Base-by-base conservation (phyloP, 2,329 filamentous ascomycete species). In the Apiospora aurea region DNA sequence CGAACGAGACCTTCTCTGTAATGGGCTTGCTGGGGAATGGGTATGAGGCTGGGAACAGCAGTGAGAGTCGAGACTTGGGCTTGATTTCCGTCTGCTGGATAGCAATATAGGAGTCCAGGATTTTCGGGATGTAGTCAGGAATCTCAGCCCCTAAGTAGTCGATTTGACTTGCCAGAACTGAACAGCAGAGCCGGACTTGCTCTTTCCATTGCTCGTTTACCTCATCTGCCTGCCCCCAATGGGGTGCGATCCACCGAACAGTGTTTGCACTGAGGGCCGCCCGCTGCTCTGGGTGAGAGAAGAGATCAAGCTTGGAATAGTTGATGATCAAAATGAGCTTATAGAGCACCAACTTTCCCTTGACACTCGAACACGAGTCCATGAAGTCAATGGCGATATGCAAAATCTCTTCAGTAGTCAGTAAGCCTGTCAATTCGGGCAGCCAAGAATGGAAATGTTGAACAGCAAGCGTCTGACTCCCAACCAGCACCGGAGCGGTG, bases 371-470 rank as follows among this genome's bases (percentile, higher is more conserved):
- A 83, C 95, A 98, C 0, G 96, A 94, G 79, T 98, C 95, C 85
- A 98, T 92, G 79, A 98, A 97, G 82, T 96, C 94, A 74, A 97
- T 94, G 53, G 95, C 94, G 74, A 98, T 93, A 77, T 97, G 93
- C 70, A 98, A 85, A 66, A 98, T 96, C 80, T 98, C 96, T 77
- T 95, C 92, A 0, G 92, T 91, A 4, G 88, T 89, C 79, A 98
- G 87, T 49, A 96, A 87, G 1, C 92, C 90, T 0, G 90, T 87
- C 13, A 99, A 89, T 79, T 98, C 96, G 0, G 96, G 96, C n/a
- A 99, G 85, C 96, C 96, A 99, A 0, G 94, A 93, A 79, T 98
- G 96, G 80, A 98, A 97, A 80, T 98, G 94, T 81, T 99, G 96
- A 16, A 98, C 95, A 2, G 97, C 91, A 69, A 99, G 85, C 0